Percentiles rank a stretch among this genome's conserved stretches.
Conservation (phyloP, 2,329 filamentous ascomycete species). For the Botrytis fragariae region DNA sequence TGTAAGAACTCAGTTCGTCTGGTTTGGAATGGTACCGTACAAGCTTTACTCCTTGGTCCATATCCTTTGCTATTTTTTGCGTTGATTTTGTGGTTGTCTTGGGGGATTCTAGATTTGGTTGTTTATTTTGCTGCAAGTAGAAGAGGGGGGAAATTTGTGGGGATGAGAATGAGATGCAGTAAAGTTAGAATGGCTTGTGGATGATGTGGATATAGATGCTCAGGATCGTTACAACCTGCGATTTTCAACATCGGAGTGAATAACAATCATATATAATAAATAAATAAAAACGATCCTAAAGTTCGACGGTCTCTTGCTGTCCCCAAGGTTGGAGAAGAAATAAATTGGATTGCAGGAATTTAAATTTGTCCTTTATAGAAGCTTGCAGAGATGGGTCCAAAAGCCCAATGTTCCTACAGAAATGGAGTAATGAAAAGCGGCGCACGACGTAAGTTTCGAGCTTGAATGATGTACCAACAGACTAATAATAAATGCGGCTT, state of each 20-base stretch:
- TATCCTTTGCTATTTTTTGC: slow-evolving; percentile 1
- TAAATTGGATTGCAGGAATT: too few relatives aligned
- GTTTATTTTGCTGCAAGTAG: neutral
- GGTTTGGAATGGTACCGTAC: neutral
- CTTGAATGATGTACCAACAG: neutral
- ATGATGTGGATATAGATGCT: neutral
- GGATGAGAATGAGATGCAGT: neutral
- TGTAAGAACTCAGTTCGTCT: slow-evolving; percentile 7
- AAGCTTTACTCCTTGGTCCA: neutral
- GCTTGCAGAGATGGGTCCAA: neutral
- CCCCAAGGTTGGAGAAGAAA: too few relatives aligned
- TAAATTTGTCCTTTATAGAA: neutral
- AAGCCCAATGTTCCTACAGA: neutral
- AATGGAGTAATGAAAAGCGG: neutral
- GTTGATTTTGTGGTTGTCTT: neutral
- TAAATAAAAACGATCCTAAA: too few relatives aligned
- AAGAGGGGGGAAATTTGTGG: neutral
- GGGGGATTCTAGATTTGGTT: neutral
- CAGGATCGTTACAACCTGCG: too few relatives aligned
- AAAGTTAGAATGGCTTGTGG: neutral
- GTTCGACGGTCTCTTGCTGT: too few relatives aligned
- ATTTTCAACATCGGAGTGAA: too few relatives aligned
- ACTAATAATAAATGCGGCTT: too few relatives aligned
- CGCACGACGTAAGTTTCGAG: neutral
- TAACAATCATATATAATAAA: too few relatives aligned